Conservation (phyloP, 225 moss, liverwort and hornwort species). For the Marchantia paleacea region DNA sequence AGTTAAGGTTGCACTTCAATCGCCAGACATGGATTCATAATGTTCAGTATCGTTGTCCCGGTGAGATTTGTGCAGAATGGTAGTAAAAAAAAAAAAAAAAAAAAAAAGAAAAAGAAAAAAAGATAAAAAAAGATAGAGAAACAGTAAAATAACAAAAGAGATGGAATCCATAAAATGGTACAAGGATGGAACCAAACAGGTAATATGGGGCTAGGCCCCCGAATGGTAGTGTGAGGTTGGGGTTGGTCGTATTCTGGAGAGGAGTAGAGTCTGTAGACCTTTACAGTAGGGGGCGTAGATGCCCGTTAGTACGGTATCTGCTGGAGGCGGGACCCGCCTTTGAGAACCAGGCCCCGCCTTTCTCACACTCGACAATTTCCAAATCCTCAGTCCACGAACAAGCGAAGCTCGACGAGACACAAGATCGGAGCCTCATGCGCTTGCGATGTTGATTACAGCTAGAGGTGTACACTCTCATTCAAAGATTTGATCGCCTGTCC, state of each 20-base stretch:
- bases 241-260: background rate
- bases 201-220: too few species aligned
- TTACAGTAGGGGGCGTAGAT: background rate
- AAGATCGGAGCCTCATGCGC: background rate
- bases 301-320: background rate
- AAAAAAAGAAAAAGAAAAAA: too few species aligned
- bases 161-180: too few species aligned
- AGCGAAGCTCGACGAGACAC: background rate
- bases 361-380: background rate
- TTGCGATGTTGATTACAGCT: background rate
- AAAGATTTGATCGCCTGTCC: background rate
- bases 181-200: too few species aligned
- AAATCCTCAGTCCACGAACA: background rate
- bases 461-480: too few species aligned
- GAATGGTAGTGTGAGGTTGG: too few species aligned
- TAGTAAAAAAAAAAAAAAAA: too few species aligned
- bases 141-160: too few species aligned
- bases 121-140: too few species aligned
- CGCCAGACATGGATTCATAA: background rate
- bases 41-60: background rate
- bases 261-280: background rate
- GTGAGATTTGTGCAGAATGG: background rate
- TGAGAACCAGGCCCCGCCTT: background rate
- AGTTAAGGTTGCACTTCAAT: background rate
- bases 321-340: constrained; percentile 12